Base-by-base conservation (phyloP, 176 grass and related monocot species). In the Juncus effusus region DNA sequence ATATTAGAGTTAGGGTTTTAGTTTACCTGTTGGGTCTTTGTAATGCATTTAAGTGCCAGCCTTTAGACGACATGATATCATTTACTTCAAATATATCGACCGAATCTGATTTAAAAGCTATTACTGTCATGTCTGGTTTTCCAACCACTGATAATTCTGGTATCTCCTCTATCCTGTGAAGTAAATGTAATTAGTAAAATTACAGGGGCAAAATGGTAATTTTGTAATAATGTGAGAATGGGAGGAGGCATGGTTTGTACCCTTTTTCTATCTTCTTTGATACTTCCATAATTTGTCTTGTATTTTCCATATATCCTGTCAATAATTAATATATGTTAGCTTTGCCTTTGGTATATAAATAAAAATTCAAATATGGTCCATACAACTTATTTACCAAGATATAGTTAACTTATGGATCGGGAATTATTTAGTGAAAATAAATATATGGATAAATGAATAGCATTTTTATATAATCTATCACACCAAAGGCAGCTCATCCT, bases 11-110 rank as follows among this genome's bases (percentile, higher is more conserved):
- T 28, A 28, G 19, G 19, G 19, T 28, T 28, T 28, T 28, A 28
- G 19, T 9, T 3, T 76, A 76, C 82, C 82, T 85, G 65, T 80
- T 85, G 49, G 82, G 82, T 39, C 72, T 75, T 89, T 97, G 93
- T 54, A 97, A 62, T 59, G 94, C 80, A 82, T 84, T 97, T 51
- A 97, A 80, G 63, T 89, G 94, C 94, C 94, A 97, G 7, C 94
- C 94, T 78, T 97, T 92, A 39, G 88, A 86, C 52, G 85, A 82
- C 88, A 97, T 92, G 58, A 97, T 72, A 80, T 97, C 94, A 59
- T 97, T 97, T 28, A 97, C 88, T 84, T 97, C 94, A 78, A 97
- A 97, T 54, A 97, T 97, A 79, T 92, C 82, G 10, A 92, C 60
- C 12, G 42, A 62, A 65, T 86, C 73, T 5, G 88, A 89, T 41